A percentile compares a stretch with the other conserved stretches of the same genome.
These are phyloP conservation scores for Xylaria cubensis DNA, from an alignment of 495 filamentous ascomycete genomes.

Conservation along the genomic window DNA sequence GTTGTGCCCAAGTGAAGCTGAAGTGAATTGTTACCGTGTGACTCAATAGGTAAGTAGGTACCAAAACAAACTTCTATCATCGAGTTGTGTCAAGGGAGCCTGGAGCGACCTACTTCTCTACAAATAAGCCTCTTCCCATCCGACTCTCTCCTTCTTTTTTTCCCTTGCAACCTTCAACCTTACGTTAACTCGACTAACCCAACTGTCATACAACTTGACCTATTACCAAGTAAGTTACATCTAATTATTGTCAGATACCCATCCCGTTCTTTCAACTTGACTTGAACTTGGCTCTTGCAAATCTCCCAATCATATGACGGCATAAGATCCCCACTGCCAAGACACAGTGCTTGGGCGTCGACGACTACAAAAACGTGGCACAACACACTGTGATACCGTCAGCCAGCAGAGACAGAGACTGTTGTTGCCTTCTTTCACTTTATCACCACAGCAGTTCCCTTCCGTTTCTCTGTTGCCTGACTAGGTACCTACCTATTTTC, in stretches of 20 bases:
- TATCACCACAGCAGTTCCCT: too few species aligned
- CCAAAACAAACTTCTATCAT: not conserved
- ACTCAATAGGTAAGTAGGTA: not conserved
- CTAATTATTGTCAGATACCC: too few species aligned
- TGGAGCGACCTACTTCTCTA: not conserved
- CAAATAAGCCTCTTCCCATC: not conserved
- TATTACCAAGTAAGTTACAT: not conserved
- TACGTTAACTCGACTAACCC: not conserved
- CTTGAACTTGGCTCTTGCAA: not conserved
- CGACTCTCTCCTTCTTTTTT: not conserved
- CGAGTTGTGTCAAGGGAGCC: not conserved
- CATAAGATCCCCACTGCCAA: too few species aligned
- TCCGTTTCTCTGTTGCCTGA: not conserved
- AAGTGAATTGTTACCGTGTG: not conserved
- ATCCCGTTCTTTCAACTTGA: too few species aligned
- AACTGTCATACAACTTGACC: not conserved
- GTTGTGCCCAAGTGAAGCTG: too few species aligned
- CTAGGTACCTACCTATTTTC: not conserved
- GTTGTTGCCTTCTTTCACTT: too few species aligned
- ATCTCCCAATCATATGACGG: not conserved
- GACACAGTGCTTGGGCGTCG: not conserved
- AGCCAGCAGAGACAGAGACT: not conserved
- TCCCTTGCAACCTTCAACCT: not conserved
- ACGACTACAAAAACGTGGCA: not conserved
- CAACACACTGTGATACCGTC: not conserved